Percentiles rank a stretch among this genome's conserved stretches.
These are phyloP conservation scores for Ambrosiella cleistominuta DNA, from an alignment of 2,329 filamentous ascomycete species.

Conservation along the genomic window DNA sequence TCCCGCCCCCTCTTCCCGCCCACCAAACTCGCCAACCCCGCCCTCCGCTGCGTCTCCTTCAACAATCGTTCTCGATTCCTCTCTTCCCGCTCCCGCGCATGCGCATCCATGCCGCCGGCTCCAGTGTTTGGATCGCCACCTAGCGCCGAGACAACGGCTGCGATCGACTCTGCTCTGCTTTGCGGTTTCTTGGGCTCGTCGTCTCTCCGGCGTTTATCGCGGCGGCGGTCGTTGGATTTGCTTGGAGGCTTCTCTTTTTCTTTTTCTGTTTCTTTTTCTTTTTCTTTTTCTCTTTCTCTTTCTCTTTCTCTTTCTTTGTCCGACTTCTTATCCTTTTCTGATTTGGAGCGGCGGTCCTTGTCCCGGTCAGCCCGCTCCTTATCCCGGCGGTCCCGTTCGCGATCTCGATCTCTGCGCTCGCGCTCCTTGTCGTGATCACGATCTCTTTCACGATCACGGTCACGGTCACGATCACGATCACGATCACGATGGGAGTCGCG, in stretches of 20 bases:
- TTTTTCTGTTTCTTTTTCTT: neutral
- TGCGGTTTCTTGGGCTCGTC: neutral
- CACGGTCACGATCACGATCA: slow-evolving; percentile 16
- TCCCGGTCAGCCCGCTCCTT: slow-evolving; percentile 18
- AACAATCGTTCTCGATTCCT: slow-evolving; percentile 47
- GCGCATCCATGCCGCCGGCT: slow-evolving; percentile 29
- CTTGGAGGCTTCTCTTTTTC: slow-evolving; percentile 15
- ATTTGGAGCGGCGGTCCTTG: slow-evolving; percentile 16
- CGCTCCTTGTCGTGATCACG: slow-evolving; percentile 13
- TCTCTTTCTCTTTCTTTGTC: slow-evolving; percentile 13
- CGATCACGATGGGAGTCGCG: slow-evolving; percentile 17
- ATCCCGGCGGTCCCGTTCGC: slow-evolving; percentile 21
- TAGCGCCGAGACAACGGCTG: neutral
- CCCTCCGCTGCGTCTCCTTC: slow-evolving; percentile 50
- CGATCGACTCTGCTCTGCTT: neutral
- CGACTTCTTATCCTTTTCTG: slow-evolving; percentile 16
- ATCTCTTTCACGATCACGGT: slow-evolving; percentile 17
- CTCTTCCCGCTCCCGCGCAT: slow-evolving; percentile 52
- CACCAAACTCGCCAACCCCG: slow-evolving; percentile 30
- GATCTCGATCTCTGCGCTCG: slow-evolving; percentile 14
- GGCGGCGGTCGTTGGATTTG: slow-evolving; percentile 19
- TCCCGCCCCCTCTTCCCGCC: slow-evolving; percentile 34
- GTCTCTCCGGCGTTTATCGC: slow-evolving; percentile 22
- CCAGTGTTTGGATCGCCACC: neutral
- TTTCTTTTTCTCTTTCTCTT: slow-evolving; percentile 22